Evolutionary conservation across 140 eudicot species (phyloP).

Genomic region (Senecio squalidus): DNA sequence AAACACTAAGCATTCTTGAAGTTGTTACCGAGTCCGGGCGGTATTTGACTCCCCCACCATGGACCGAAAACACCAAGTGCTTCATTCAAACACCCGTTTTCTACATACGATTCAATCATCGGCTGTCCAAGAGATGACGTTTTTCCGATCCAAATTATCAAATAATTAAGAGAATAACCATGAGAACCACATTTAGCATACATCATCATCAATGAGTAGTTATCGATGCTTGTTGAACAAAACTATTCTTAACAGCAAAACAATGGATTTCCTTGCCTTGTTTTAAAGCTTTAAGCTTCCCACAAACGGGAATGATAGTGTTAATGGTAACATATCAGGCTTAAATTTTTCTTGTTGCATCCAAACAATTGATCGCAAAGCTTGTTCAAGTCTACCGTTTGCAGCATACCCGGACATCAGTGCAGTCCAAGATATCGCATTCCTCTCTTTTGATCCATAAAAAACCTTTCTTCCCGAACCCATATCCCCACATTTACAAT

Average conservation of each 20-base stretch:
- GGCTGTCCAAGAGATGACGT: slow-evolving; percentile 80
- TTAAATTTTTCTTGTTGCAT: slow-evolving; percentile 92
- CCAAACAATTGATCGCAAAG: slow-evolving; percentile 64
- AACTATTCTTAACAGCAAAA: slow-evolving; percentile 51
- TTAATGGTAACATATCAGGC: slow-evolving; percentile 76
- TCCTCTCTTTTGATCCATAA: slow-evolving; percentile 60
- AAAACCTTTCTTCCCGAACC: slow-evolving; percentile 71
- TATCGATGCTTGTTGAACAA: slow-evolving; percentile 43
- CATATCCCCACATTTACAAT: slow-evolving; percentile 84
- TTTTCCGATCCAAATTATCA: slow-evolving; percentile 43
- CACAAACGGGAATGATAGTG: slow-evolving; percentile 73
- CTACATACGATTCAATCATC: slow-evolving; percentile 59
- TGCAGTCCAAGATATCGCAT: slow-evolving; percentile 78
- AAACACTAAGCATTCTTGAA: slow-evolving; percentile 49
- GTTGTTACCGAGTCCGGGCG: slow-evolving; percentile 69
- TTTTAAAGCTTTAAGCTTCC: slow-evolving; percentile 51
- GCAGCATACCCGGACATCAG: slow-evolving; percentile 71
- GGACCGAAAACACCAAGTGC: slow-evolving; percentile 62
- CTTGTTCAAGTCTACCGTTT: slow-evolving; percentile 66
- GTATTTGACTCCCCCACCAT: slow-evolving; percentile 63
- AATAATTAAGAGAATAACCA: slow-evolving; percentile 41
- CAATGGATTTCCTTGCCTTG: slow-evolving; percentile 80
- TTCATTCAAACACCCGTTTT: slow-evolving; percentile 32
- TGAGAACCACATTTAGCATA: slow-evolving; percentile 66
- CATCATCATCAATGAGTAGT: slow-evolving; percentile 80